Base-by-base conservation (phyloP, 2,329 filamentous ascomycete genomes). In the Curvularia hawaiiensis region DNA sequence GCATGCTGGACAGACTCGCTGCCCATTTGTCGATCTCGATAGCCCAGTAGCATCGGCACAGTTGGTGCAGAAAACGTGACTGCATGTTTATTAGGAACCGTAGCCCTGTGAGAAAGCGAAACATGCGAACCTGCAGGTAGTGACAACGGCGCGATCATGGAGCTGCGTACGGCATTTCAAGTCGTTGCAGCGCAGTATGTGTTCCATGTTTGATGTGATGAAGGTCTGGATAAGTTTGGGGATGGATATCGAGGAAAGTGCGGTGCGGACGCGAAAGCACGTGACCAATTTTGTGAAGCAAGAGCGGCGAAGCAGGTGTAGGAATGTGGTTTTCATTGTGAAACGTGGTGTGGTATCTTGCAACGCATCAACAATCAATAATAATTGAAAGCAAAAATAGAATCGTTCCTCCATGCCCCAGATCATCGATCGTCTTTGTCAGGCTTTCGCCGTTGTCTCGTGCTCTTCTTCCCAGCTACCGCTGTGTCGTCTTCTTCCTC, bases 51-150 rank as follows among this genome's bases (percentile, higher is more conserved):
- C 79, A 35, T 88, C 83, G 26, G 90, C 88, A 69, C 94, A 98
- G 18, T 85, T 80, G 2, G 87, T 76, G 72, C 94, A 97, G 77
- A 96, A 96, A 41, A 96, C 88, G 76, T 97, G 94, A 61, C 92
- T 54, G 50, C 22, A 8, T 20, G 7, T 3, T 22, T 10, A 48
- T 72, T 92, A 60, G 57, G 28, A 38, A 28, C n/a, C 16, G 69
- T 40, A 68, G 63, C 39, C 40, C n/a, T 31, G 14, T 18, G 26
- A 43, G 52, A 40, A 9, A 11, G 28, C 14, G 20, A n/a, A 40
- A 18, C 16, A 31, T 35, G 64, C 80, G 65, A 73, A 90, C 91
- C 90, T 92, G 85, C 93, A 98, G 14, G 90, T 95, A 4, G 93
- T 97, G 33, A 97, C 91, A 1, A 97, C 83, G 11, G 92, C 93